Percentiles rank a stretch among this genome's conserved stretches.
These are phyloP conservation scores for Alternaria gansuensis DNA, from an alignment of 2,329 filamentous ascomycete genomes.

Conservation along the genomic window DNA sequence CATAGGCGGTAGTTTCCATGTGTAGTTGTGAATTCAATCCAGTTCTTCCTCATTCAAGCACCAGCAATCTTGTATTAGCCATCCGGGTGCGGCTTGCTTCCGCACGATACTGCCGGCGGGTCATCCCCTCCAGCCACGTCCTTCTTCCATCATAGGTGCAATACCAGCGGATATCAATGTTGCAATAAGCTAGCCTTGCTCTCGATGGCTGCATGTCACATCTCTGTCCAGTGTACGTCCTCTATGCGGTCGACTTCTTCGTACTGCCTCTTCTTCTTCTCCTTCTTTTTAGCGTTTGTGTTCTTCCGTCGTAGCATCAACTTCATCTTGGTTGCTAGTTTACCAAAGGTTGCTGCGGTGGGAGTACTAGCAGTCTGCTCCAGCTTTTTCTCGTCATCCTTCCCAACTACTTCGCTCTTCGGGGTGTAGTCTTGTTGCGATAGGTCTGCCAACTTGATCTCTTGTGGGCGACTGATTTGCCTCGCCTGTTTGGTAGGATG, in stretches of 20 bases:
- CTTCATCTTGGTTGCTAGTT: conserved; percentile 45
- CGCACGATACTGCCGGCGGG: not conserved
- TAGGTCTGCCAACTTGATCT: conserved; percentile 20
- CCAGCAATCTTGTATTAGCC: conserved; percentile 1
- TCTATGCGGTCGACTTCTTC: conserved; percentile 45
- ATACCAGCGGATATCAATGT: not conserved
- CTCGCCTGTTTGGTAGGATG: conserved; percentile 28
- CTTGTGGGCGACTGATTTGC: conserved; percentile 9
- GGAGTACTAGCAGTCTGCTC: conserved; percentile 25
- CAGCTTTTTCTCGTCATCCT: conserved; percentile 18
- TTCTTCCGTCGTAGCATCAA: conserved; percentile 41
- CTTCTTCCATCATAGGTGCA: not conserved
- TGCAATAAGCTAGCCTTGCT: not conserved
- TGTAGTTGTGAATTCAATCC: not conserved
- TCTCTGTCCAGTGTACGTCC: conserved; percentile 50
- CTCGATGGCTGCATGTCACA: conserved; percentile 25
- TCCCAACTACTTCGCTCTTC: conserved; percentile 26
- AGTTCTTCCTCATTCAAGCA: not conserved
- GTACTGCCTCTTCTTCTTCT: conserved; percentile 36
- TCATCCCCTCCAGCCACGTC: not conserved
- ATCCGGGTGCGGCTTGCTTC: not conserved
- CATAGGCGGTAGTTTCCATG: not conserved
- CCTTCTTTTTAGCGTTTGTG: conserved; percentile 36
- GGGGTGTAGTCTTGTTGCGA: conserved; percentile 28
- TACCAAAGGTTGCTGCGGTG: conserved; percentile 37